These are phyloP conservation scores for Pythium insidiosum DNA, from an alignment of 352 stramenopile species.

Conservation along the genomic window DNA sequence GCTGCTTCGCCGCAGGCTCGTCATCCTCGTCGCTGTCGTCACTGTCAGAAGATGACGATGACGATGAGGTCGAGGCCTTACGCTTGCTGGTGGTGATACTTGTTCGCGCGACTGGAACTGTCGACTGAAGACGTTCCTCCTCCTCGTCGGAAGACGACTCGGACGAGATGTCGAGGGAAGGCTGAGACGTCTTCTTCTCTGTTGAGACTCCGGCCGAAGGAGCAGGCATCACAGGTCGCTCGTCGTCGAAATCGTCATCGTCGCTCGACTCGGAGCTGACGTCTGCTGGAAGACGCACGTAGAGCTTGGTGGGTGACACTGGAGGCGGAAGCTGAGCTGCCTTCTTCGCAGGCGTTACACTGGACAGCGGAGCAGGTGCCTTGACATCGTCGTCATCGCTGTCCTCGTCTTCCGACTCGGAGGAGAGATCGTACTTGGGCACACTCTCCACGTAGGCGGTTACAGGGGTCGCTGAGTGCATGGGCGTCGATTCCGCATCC, in stretches of 20 bases:
- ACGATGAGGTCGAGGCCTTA: constrained; percentile 8
- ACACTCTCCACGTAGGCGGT: constrained; percentile 25
- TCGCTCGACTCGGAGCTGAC: constrained; percentile 35
- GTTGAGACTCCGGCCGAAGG: not conserved
- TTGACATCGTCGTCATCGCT: constrained; percentile 16
- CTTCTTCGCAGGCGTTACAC: too few species aligned
- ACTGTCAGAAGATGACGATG: constrained; percentile 11
- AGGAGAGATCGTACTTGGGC: constrained; percentile 45
- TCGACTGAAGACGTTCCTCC: constrained; percentile 16
- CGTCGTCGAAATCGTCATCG: constrained; percentile 25
- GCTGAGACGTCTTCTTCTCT: not conserved
- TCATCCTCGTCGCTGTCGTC: constrained; percentile 8
- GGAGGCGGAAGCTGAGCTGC: too few species aligned
- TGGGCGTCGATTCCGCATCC: not conserved
- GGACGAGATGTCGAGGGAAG: constrained; percentile 3
- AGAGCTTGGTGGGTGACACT: constrained; percentile 4
- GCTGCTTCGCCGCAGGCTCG: constrained; percentile 6
- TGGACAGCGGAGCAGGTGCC: not conserved
- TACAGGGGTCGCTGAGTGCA: not conserved
- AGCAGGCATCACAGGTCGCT: constrained; percentile 7
- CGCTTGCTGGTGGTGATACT: constrained; percentile 4
- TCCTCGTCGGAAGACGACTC: constrained; percentile 18
- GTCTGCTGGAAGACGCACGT: constrained; percentile 1
- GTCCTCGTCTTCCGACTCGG: constrained; percentile 24
- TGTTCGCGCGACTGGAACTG: constrained; percentile 1